phyloP scores from a whole-genome alignment of 2,329 filamentous ascomycete species.

The Stagonosporopsis tanaceti region DNA sequence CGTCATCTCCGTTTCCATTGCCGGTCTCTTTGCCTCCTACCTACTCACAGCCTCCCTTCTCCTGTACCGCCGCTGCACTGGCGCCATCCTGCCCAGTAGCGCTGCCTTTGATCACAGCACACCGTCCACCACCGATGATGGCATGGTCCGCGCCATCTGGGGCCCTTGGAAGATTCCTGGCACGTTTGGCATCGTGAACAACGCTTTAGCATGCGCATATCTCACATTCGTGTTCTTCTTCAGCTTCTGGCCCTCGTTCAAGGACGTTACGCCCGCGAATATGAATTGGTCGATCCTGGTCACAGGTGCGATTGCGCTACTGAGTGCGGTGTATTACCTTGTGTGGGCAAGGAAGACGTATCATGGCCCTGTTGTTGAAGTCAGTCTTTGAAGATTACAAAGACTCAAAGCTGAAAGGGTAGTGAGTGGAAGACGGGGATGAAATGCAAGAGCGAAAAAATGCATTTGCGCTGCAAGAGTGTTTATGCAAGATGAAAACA shows the following conservation, averaged over 20 bases:
- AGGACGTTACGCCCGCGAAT: conserved; percentile 24
- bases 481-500: too few species aligned
- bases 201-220: conserved; percentile 34
- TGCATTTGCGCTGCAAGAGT: background rate
- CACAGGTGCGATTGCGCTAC: conserved; percentile 24
- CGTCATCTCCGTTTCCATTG: conserved; percentile 40
- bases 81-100: conserved; percentile 24
- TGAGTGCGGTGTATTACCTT: conserved; percentile 34
- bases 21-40: conserved; percentile 39
- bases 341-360: conserved; percentile 37
- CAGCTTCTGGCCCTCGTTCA: conserved; percentile 36
- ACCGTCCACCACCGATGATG: conserved; percentile 6
- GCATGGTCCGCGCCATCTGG: conserved; percentile 27
- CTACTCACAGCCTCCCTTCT: conserved; percentile 32
- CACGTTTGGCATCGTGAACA: conserved; percentile 30
- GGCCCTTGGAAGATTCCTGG: conserved; percentile 37
- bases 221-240: conserved; percentile 40
- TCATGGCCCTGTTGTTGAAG: conserved; percentile 37
- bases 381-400: background rate
- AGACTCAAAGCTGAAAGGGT: background rate
- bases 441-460: background rate
- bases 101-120: conserved; percentile 7
- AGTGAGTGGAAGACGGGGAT: background rate
- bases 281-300: conserved; percentile 44
- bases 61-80: conserved; percentile 37